Base-by-base conservation (phyloP, 1,284 basidiomycete genomes). In the Malassezia caprae region DNA sequence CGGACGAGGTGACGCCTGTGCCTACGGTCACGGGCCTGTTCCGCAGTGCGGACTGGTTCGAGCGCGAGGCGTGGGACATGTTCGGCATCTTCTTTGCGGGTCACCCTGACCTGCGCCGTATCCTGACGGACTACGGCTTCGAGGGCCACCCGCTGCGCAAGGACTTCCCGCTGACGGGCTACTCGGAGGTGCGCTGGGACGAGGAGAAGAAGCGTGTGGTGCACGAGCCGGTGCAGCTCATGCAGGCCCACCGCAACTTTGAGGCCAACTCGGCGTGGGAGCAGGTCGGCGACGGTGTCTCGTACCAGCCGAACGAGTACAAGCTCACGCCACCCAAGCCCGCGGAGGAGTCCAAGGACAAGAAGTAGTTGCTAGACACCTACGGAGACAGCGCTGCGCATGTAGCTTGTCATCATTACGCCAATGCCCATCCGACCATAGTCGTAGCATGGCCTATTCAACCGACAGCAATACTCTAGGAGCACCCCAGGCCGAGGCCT, bases 71-170 rank as follows among this genome's bases (percentile, higher is more conserved):
- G 30, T 99, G 90, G 88, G 94, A 99, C 78, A 82, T 99, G 78
- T 99, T 81, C 75, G 94, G 94, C 53, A 88, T 99, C 55, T 96
- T 93, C 80, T 99, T 98, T 80, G 82, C 84, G 57, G 86, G 85
- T 47, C 94, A 99, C 78, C 94, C 93, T 13, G 94, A 99, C 76
- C 80, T 99, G 84, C 58, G 93, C 62, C 85, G 94, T 57, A 93
- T 99, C 76, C 80, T 99, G 68, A 99, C 94, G 47, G 94, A 99
- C 77, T 99, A 99, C 76, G 93, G 88, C 85, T 98, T 98, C 75
- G 94, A 98, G 77, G 94, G 94, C 24, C 90, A 99, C 76, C 93
- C 93, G 12, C 77, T 99, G 57, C 83, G 94, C 64, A 99, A 99
- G 76, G 93, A 98, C 76, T 98, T 96, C 82, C 93, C 91, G 17